Percentiles rank a stretch among this genome's conserved stretches.
Conservation (phyloP, 139 green algal genomes). For the Micractinium sp. region DNA sequence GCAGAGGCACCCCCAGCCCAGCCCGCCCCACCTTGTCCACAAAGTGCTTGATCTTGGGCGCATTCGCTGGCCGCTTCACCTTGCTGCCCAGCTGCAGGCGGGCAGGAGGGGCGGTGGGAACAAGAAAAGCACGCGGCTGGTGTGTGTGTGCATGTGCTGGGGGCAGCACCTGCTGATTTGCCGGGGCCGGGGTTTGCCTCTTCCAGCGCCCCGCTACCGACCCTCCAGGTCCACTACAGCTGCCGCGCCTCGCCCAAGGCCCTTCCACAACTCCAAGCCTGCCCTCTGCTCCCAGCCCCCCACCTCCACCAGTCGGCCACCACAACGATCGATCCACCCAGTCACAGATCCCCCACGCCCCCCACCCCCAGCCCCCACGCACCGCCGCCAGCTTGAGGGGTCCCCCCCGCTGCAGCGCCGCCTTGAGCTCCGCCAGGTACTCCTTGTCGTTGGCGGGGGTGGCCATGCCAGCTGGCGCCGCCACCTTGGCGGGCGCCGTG, state of each 20-base stretch:
- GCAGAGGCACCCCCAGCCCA: not conserved
- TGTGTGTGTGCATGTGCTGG: too few relatives aligned
- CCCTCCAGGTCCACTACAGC: not conserved
- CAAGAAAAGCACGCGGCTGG: not conserved
- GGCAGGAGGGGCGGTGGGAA: not conserved
- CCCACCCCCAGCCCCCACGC: not conserved
- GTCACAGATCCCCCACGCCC: too few relatives aligned
- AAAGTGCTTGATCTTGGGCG: conserved; percentile 29
- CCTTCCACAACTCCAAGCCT: not conserved
- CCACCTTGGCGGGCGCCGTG: conserved; percentile 21
- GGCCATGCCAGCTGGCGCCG: not conserved
- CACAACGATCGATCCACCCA: too few relatives aligned
- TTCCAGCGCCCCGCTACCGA: not conserved
- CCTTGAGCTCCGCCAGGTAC: conserved; percentile 26
- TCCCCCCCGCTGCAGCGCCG: not conserved
- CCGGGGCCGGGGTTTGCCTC: not conserved
- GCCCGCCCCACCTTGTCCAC: conserved; percentile 4
- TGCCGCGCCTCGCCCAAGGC: not conserved
- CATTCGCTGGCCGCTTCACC: conserved; percentile 18
- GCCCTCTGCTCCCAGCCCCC: not conserved
- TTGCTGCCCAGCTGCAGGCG: conserved; percentile 17
- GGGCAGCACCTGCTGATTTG: not conserved
- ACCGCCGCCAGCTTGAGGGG: conserved; percentile 28
- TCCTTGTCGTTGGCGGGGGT: conserved; percentile 14
- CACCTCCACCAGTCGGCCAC: not conserved